phyloP scores from a whole-genome alignment of 768 basidiomycete genomes.

The Amyloporia xantha region DNA sequence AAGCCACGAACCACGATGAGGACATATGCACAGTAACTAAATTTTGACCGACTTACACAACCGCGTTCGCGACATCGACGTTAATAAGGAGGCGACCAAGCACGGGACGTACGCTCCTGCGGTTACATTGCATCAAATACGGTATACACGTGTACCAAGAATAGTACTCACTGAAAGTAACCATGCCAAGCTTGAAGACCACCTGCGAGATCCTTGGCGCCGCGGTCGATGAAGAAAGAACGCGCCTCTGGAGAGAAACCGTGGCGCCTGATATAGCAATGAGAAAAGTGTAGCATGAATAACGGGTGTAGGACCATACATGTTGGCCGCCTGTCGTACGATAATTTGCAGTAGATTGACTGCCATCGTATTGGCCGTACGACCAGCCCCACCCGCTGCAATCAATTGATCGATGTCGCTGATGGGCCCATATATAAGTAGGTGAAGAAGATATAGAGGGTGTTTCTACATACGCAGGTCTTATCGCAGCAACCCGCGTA shows the following conservation, averaged over 20 bases:
- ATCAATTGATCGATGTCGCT: neutral
- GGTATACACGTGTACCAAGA: neutral
- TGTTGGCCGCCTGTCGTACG: constrained; percentile 14
- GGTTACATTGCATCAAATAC: neutral
- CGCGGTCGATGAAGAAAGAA: constrained; percentile 7
- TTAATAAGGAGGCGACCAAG: constrained; percentile 10
- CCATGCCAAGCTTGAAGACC: constrained; percentile 13
- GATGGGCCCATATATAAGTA: neutral
- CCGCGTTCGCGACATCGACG: constrained; percentile 13
- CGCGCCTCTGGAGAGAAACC: constrained; percentile 9
- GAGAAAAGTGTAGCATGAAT: too few species aligned
- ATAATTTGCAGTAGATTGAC: constrained; percentile 17
- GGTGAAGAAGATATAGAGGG: neutral
- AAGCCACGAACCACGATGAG: too few species aligned
- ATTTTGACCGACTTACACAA: constrained; percentile 1
- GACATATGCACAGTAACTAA: too few species aligned
- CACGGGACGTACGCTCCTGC: constrained; percentile 18
- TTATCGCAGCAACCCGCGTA: constrained; percentile 7
- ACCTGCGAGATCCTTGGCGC: neutral
- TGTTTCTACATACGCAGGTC: constrained; percentile 3
- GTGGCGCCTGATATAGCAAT: constrained; percentile 12
- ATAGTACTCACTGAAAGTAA: constrained; percentile 13
- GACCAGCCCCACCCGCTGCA: neutral
- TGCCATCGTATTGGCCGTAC: constrained; percentile 4
- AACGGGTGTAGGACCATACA: too few species aligned